Evolutionary conservation across 1,284 basidiomycete genomes (phyloP), one percentile per base, ranked within the genome.

Genomic region (Ganoderma leucocontextum): DNA sequence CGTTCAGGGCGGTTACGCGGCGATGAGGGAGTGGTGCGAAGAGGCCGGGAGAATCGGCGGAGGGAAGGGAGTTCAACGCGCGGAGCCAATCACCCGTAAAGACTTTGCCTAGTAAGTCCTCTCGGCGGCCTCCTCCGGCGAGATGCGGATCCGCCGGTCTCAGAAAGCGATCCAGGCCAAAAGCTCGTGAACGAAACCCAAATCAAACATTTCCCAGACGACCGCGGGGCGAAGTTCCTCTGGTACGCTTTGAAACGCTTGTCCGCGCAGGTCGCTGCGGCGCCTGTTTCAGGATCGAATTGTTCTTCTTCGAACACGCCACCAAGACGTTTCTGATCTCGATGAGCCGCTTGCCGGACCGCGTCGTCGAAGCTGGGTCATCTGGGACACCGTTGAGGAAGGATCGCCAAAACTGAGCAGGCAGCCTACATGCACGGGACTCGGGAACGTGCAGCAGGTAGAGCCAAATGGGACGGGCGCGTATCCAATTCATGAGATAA

Each of bases 161-260:
- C 63, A 47, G 35, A 9, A 19, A 25, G 3, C 63, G 53, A 35
- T 66, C 68, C n/a, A 69, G 39, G 60, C 44, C 17, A 66, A 42
- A 5, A 69, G 62, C 58, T 69, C 68, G 17, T 66, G 52, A 60
- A 5, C 62, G 60, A 25, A 69, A 69, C 64, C 64, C 7, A 69
- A 60, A 44, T 69, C 64, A 38, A 39, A 39, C 5, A 63, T 19
- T 49, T 69, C 68, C 68, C 68, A 69, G 4, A 64, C 41, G 22
- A 65, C 29, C 2, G 8, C 8, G 5, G 63, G 55, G 17, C 22
- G 22, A 15, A 59, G 22, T 4, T 17, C 13, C 22, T 41, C 36
- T 33, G 47, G 17, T 19, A 49, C 47, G 19, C 5, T 5, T 25
- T 6, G 47, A 49, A 49, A 22, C 4, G 2, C n/a, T 22, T n/a